These are phyloP conservation scores for Suzukiozyma palmioleophila DNA, from an alignment of 1,139 yeast genomes.

Conservation along the genomic window DNA sequence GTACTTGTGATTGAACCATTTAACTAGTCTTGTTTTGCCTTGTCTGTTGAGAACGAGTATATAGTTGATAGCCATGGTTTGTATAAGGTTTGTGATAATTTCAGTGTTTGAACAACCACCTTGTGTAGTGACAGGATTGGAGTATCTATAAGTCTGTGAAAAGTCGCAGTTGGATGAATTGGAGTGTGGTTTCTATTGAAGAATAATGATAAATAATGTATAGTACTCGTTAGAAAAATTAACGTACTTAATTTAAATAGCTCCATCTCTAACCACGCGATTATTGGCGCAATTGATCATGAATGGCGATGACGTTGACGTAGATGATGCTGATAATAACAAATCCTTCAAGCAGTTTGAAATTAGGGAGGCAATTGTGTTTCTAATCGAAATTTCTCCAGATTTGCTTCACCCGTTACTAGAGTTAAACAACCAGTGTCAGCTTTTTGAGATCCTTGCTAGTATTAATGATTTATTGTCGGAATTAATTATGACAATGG, in stretches of 20 bases:
- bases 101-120: no score
- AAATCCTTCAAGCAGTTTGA: conserved; percentile 36
- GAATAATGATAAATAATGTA: no score
- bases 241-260: not conserved
- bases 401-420: conserved; percentile 37
- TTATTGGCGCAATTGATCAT: conserved; percentile 3
- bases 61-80: conserved; percentile 67
- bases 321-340: conserved; percentile 7
- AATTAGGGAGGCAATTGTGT: conserved; percentile 58
- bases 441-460: conserved; percentile 48
- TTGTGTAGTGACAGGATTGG: no score
- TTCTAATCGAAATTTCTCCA: conserved; percentile 57
- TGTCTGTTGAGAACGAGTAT: conserved; percentile 82
- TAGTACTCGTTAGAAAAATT: no score
- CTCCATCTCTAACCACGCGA: not conserved
- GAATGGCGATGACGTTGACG: conserved; percentile 14
- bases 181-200: no score
- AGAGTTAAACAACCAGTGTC: conserved; percentile 33
- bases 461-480: conserved; percentile 54
- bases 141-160: no score
- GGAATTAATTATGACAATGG: conserved; percentile 54
- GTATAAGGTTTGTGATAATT: no score
- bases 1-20: conserved; percentile 57
- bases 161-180: no score
- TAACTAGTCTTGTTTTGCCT: conserved; percentile 84